Conservation (phyloP, 345 rosid genomes). For the Sonneratia alba region DNA sequence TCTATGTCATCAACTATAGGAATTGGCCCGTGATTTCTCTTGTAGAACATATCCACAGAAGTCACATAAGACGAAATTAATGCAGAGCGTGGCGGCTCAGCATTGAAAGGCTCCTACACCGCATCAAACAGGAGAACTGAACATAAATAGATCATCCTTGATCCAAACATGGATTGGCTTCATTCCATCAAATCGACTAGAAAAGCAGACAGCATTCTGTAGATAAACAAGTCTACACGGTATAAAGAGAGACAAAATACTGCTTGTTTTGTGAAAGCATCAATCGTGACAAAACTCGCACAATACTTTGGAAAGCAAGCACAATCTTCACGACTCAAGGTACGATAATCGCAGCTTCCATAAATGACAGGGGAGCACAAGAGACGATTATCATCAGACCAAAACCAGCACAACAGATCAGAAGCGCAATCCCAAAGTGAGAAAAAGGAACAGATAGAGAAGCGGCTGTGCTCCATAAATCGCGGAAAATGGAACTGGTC, state of each 20-base stretch:
- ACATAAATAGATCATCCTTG: not conserved
- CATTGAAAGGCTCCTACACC: conserved; percentile 82
- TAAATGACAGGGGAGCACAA: not conserved
- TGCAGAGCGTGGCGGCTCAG: conserved; percentile 79
- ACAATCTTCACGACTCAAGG: no score
- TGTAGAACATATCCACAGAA: conserved; percentile 80
- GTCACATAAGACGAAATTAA: conserved; percentile 65
- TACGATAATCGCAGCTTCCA: not conserved
- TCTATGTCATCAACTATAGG: conserved; percentile 66
- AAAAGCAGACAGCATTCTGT: no score
- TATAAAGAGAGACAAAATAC: no score
- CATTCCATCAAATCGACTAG: not conserved
- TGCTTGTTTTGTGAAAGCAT: no score
- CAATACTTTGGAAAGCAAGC: no score
- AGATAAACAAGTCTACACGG: no score
- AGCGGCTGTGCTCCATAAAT: not conserved
- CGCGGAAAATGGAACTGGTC: not conserved
- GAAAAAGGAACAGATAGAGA: not conserved
- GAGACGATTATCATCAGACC: not conserved
- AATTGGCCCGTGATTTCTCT: conserved; percentile 94
- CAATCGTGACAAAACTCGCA: no score
- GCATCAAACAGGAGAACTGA: not conserved
- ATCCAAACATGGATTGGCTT: not conserved
- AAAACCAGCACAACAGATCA: not conserved
- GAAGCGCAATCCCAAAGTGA: no score